These are phyloP conservation scores for Metarhizium robertsii DNA, from an alignment of 2,329 filamentous ascomycete species.

Conservation along the genomic window DNA sequence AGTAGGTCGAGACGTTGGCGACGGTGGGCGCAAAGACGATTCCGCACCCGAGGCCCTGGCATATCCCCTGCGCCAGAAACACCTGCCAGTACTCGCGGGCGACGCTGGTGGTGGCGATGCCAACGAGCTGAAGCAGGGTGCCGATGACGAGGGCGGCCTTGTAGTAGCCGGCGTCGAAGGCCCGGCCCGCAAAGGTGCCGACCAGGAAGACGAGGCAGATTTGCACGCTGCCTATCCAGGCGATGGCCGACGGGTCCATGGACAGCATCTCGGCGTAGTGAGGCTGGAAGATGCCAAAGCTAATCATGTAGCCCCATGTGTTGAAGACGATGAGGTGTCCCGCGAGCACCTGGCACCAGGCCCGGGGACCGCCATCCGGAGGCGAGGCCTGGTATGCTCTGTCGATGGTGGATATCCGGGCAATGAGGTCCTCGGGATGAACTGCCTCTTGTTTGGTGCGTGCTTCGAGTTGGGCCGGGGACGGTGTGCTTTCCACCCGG, in stretches of 20 bases:
- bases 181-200: slow-evolving; percentile 31
- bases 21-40: slow-evolving; percentile 45
- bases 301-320: slow-evolving; percentile 28
- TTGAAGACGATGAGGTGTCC: slow-evolving; percentile 28
- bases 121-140: slow-evolving; percentile 32
- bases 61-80: slow-evolving; percentile 44
- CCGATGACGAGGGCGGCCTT: slow-evolving; percentile 23
- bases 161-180: slow-evolving; percentile 32
- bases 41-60: slow-evolving; percentile 45
- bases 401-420: slow-evolving; percentile 1
- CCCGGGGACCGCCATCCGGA: slow-evolving; percentile 26
- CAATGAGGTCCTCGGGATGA: background rate
- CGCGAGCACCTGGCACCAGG: slow-evolving; percentile 29
- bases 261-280: slow-evolving; percentile 26
- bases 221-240: slow-evolving; percentile 41
- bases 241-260: slow-evolving; percentile 26
- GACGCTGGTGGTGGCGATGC: slow-evolving; percentile 36
- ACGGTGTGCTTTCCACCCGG: background rate
- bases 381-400: slow-evolving; percentile 10
- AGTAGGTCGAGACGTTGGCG: slow-evolving; percentile 51
- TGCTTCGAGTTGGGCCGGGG: background rate
- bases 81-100: slow-evolving; percentile 36
- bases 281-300: slow-evolving; percentile 29
- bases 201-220: slow-evolving; percentile 31
- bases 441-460: background rate